A percentile compares a stretch with the other conserved stretches of the same genome.
Conservation (phyloP, 257 asterid species). For the Cruciata laevipes region DNA sequence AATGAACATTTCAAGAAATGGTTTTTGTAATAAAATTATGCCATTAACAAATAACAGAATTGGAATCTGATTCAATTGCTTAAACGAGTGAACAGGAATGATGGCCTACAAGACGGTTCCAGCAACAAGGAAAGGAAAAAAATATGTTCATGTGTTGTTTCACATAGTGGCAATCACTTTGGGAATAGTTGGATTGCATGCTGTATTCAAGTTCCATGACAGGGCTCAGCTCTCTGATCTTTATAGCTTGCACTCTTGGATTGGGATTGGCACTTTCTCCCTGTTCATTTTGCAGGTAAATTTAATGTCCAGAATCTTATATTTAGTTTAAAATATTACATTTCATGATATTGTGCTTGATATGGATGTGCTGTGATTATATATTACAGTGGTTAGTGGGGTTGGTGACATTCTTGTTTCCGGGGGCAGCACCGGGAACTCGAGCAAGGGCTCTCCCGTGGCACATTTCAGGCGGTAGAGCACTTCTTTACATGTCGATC, state of each 20-base stretch:
- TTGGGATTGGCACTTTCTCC: conserved; percentile 63
- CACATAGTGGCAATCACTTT: conserved; percentile 26
- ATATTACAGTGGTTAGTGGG: conserved; percentile 57
- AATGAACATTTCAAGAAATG: neutral
- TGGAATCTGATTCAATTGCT: neutral
- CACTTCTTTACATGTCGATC: conserved; percentile 58
- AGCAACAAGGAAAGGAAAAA: conserved; percentile 38
- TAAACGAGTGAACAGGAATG: conserved; percentile 28
- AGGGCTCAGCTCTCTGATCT: conserved; percentile 27
- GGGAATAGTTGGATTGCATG: conserved; percentile 43
- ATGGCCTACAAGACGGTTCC: conserved; percentile 72
- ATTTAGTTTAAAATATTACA: neutral
- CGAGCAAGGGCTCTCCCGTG: conserved; percentile 36
- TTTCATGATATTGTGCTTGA: no score
- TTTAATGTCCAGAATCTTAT: no score
- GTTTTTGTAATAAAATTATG: neutral
- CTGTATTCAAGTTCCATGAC: conserved; percentile 62
- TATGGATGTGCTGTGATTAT: neutral
- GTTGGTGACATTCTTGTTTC: conserved; percentile 31
- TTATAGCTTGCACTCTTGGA: conserved; percentile 77
- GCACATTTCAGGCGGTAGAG: conserved; percentile 55
- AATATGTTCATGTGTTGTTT: conserved; percentile 33
- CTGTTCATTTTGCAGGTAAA: conserved; percentile 66
- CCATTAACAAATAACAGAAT: neutral
- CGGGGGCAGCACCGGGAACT: conserved; percentile 27